Conservation (phyloP, 1,284 basidiomycete genomes). For the Gymnopus androsaceus region DNA sequence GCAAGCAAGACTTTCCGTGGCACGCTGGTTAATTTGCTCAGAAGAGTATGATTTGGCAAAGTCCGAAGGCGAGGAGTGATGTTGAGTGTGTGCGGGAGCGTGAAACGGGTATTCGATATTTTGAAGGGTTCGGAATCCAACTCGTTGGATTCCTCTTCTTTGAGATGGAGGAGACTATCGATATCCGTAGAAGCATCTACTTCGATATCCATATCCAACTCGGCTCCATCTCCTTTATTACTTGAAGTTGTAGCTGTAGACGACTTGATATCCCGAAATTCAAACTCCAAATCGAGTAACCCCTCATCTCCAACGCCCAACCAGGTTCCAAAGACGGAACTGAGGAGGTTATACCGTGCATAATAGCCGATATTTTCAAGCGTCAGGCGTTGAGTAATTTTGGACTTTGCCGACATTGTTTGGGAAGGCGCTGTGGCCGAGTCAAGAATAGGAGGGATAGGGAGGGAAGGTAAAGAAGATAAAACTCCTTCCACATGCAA, state of each 20-base stretch:
- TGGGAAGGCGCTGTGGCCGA: too few relatives aligned
- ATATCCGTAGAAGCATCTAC: background rate
- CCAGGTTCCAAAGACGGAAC: constrained; percentile 2
- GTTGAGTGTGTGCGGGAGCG: background rate
- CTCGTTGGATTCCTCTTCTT: background rate
- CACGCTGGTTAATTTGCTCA: background rate
- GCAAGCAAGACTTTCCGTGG: background rate
- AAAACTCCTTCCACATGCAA: constrained; percentile 2
- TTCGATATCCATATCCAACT: background rate
- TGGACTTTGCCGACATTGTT: background rate
- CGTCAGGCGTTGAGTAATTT: background rate
- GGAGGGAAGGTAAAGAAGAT: background rate
- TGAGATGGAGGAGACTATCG: background rate
- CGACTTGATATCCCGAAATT: background rate
- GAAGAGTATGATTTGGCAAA: background rate
- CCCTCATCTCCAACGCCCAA: constrained; percentile 2
- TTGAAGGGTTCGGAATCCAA: background rate
- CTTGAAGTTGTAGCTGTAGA: too few relatives aligned
- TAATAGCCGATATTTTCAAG: constrained; percentile 1
- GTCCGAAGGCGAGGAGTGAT: background rate
- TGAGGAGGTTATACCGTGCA: constrained; percentile 1
- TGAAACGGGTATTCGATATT: background rate
- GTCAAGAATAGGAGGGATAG: background rate
- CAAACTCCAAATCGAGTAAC: background rate
- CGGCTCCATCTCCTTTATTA: background rate